Evolutionary conservation across 2,329 filamentous ascomycete genomes (phyloP).

Genomic region (Cercospora zeina): DNA sequence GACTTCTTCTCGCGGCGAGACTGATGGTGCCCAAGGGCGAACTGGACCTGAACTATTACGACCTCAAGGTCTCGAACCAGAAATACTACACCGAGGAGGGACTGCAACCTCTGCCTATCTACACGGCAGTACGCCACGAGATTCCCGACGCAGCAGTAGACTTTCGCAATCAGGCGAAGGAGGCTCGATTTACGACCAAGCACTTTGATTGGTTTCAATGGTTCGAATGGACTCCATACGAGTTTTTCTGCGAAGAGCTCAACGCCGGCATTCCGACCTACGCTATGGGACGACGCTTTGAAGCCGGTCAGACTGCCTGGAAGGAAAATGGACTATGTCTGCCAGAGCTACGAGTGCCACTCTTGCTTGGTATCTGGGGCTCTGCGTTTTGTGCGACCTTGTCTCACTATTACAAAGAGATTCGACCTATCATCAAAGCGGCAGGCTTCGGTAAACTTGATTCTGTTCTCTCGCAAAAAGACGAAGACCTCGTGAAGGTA

Average conservation of each 20-base stretch:
- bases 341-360: constrained; percentile 79
- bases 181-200: constrained; percentile 45
- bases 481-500: constrained; percentile 82
- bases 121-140: constrained; percentile 92
- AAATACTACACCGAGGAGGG: constrained; percentile 72
- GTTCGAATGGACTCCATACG: constrained; percentile 94
- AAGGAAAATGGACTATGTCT: constrained; percentile 67
- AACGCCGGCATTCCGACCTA: constrained; percentile 90
- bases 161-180: constrained; percentile 40
- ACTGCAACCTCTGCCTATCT: constrained; percentile 85
- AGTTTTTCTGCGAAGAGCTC: constrained; percentile 93
- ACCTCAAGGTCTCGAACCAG: constrained; percentile 92
- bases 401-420: constrained; percentile 92
- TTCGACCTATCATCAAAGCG: constrained; percentile 76
- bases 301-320: constrained; percentile 66
- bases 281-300: constrained; percentile 82
- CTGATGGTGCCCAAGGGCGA: constrained; percentile 85
- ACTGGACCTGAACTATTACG: constrained; percentile 69
- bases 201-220: constrained; percentile 83
- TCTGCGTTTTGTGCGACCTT: constrained; percentile 95
- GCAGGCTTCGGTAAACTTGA: constrained; percentile 75
- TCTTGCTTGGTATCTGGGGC: constrained; percentile 92
- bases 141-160: constrained; percentile 66
- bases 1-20: constrained; percentile 77
- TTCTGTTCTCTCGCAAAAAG: constrained; percentile 75